Conservation (phyloP, 306 rosid species). For the Glycine soja region DNA sequence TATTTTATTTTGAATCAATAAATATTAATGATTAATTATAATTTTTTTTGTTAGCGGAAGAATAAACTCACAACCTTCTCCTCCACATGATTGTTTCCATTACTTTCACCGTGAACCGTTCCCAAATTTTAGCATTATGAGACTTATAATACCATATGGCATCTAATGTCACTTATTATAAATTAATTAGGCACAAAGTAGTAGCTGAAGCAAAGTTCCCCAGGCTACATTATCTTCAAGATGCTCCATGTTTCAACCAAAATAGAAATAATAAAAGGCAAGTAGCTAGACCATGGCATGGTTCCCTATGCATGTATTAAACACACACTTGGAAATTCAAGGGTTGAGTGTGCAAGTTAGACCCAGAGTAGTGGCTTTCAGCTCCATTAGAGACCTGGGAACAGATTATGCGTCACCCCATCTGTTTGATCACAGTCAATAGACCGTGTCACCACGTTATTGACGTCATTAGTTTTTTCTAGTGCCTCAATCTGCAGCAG, state of each 20-base stretch:
- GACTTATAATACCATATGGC: background rate
- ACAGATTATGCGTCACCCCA: background rate
- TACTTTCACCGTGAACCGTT: too few relatives aligned
- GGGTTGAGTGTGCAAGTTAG: background rate
- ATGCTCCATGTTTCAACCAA: background rate
- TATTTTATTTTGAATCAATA: too few relatives aligned
- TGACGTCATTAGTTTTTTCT: background rate
- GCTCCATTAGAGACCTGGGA: background rate
- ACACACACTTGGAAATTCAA: background rate
- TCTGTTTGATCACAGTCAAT: background rate
- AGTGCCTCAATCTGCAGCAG: slow-evolving; percentile 11
- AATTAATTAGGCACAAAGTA: background rate
- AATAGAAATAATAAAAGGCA: background rate
- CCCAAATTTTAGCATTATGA: too few relatives aligned
- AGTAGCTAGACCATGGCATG: background rate
- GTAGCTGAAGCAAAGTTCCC: background rate
- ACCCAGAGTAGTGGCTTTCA: background rate
- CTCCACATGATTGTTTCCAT: too few relatives aligned
- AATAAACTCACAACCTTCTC: too few relatives aligned
- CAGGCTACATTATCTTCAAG: background rate
- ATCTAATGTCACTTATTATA: background rate
- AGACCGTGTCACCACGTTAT: background rate
- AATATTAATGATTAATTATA: too few relatives aligned
- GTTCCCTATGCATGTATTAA: background rate
- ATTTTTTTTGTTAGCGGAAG: too few relatives aligned